Percentiles rank a stretch among this genome's conserved stretches.
Evolutionary conservation across 495 filamentous ascomycete species (phyloP).

Genomic region (Penicillium cosmopolitanum): DNA sequence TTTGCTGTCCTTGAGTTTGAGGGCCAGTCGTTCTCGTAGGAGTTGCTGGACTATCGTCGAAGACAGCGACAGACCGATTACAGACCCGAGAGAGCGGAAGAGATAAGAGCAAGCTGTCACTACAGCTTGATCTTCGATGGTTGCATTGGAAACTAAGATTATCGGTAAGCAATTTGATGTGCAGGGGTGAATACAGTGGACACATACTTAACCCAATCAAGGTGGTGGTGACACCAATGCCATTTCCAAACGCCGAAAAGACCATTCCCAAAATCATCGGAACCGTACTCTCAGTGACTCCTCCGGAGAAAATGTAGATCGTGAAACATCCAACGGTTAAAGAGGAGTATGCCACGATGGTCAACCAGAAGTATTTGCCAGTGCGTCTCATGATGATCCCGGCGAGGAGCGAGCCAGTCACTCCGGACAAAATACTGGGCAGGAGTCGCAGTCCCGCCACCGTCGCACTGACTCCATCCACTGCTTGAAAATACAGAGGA

Average conservation of each 20-base stretch:
- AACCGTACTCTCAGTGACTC: slow-evolving; percentile 41
- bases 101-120: slow-evolving; percentile 85
- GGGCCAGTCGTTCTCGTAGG: slow-evolving; percentile 61
- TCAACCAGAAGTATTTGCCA: slow-evolving; percentile 79
- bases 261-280: slow-evolving; percentile 62
- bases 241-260: slow-evolving; percentile 61
- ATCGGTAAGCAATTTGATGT: neutral
- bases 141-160: slow-evolving; percentile 66
- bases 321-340: slow-evolving; percentile 55
- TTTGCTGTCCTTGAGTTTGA: slow-evolving; percentile 54
- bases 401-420: slow-evolving; percentile 68
- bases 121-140: slow-evolving; percentile 71
- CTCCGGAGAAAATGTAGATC: slow-evolving; percentile 65
- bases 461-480: slow-evolving; percentile 67
- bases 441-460: slow-evolving; percentile 67
- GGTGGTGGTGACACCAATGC: slow-evolving; percentile 72
- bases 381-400: slow-evolving; percentile 76
- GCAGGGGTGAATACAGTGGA: neutral
- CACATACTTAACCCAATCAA: slow-evolving; percentile 63
- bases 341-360: slow-evolving; percentile 56
- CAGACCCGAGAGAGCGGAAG: slow-evolving; percentile 81
- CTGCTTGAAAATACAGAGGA: slow-evolving; percentile 79
- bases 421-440: slow-evolving; percentile 65
- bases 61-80: slow-evolving; percentile 70
- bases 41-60: slow-evolving; percentile 75